These are phyloP conservation scores for Uncinocarpus reesii DNA, from an alignment of 2,329 filamentous ascomycete genomes.

Conservation along the genomic window DNA sequence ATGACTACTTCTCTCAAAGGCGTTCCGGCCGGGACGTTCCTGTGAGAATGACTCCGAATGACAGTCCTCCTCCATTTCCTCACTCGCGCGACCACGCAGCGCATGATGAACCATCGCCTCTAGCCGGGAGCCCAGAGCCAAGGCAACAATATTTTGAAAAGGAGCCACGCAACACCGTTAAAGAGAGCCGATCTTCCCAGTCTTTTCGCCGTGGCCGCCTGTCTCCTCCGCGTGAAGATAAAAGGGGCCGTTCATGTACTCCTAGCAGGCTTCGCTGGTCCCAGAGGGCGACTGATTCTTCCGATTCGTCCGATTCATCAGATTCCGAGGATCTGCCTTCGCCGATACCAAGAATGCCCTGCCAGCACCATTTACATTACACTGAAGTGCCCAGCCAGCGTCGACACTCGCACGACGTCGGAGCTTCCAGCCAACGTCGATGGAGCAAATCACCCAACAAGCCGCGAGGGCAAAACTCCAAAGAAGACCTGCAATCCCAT, in stretches of 20 bases:
- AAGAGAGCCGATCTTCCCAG: constrained; percentile 8
- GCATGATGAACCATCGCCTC: background rate
- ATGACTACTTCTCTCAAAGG: constrained; percentile 4
- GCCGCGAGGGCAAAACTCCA: background rate
- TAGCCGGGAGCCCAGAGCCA: background rate
- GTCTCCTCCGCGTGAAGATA: constrained; percentile 1
- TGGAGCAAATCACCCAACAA: background rate
- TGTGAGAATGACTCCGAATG: background rate
- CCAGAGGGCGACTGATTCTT: background rate
- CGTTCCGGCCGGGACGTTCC: background rate
- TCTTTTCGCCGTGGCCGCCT: constrained; percentile 2
- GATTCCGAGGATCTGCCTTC: background rate
- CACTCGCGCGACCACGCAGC: background rate
- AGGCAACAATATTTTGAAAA: background rate
- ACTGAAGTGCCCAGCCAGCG: background rate
- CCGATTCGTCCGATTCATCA: background rate
- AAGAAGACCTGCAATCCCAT: background rate
- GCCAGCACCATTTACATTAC: background rate
- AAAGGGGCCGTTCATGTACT: constrained; percentile 9
- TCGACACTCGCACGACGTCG: constrained; percentile 9
- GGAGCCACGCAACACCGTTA: background rate
- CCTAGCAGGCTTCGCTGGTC: constrained; percentile 8
- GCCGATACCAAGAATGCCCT: background rate
- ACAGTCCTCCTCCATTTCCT: background rate
- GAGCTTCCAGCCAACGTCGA: background rate